Conservation (phyloP, 2,329 filamentous ascomycete genomes). For the Aspergillus sp. region DNA sequence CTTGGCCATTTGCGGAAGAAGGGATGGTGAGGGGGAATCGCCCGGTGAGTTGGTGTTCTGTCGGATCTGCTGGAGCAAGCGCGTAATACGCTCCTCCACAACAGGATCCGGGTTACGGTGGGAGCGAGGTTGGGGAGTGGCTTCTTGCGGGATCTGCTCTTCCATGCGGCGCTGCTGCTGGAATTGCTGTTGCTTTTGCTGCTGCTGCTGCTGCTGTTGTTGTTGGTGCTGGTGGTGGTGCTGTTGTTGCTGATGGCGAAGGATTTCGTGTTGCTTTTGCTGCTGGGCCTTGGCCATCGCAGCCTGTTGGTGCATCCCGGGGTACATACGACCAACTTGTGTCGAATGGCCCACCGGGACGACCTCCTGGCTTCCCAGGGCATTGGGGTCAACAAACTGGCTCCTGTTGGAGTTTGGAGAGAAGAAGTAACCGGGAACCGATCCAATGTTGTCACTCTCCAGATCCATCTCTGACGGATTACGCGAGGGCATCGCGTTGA, state of each 20-base stretch:
- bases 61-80: slow-evolving; percentile 86
- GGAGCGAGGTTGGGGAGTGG: slow-evolving; percentile 22
- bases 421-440: slow-evolving; percentile 59
- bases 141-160: slow-evolving; percentile 20
- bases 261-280: slow-evolving; percentile 52
- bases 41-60: slow-evolving; percentile 56
- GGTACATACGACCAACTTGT: slow-evolving; percentile 69
- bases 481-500: slow-evolving; percentile 55
- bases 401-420: slow-evolving; percentile 37
- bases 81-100: slow-evolving; percentile 87
- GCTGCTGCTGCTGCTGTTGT: slow-evolving; percentile 53
- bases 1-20: slow-evolving; percentile 59
- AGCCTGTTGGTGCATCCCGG: slow-evolving; percentile 86
- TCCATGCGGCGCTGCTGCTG: slow-evolving; percentile 15
- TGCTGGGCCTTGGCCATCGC: slow-evolving; percentile 68
- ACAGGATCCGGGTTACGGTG: slow-evolving; percentile 52
- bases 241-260: slow-evolving; percentile 51
- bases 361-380: slow-evolving; percentile 57
- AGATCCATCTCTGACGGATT: slow-evolving; percentile 54
- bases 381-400: slow-evolving; percentile 65
- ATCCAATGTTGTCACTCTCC: slow-evolving; percentile 59
- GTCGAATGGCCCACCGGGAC: slow-evolving; percentile 43
- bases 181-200: slow-evolving; percentile 27
- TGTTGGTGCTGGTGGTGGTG: slow-evolving; percentile 49
- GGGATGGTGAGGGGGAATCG: slow-evolving; percentile 30